Percentiles rank a stretch among this genome's conserved stretches.
Evolutionary conservation across 1,284 basidiomycete species (phyloP).

Genomic region (Pseudozyma hubeiensis): DNA sequence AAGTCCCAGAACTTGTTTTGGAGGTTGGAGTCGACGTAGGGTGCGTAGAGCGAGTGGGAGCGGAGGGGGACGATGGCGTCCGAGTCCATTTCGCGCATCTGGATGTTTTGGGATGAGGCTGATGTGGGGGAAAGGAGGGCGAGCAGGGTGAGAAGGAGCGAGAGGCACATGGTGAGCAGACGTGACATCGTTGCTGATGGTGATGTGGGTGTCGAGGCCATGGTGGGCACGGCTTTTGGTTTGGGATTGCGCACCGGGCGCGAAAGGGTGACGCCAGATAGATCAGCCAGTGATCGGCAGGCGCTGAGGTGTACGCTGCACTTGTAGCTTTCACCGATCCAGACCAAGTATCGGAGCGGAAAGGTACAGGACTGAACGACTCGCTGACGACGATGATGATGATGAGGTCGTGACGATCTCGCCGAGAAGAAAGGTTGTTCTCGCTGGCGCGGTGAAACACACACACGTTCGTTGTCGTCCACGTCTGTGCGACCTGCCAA

Average conservation of each 20-base stretch:
- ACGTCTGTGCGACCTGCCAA: background rate
- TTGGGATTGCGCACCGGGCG: no score
- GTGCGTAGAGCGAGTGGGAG: constrained; percentile 59
- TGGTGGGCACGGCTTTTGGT: no score
- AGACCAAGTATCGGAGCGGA: no score
- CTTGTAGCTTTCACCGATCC: no score
- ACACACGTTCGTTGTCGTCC: background rate
- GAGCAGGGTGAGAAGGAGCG: constrained; percentile 15
- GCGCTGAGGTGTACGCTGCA: no score
- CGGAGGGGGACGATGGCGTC: constrained; percentile 65
- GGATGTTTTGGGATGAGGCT: constrained; percentile 45
- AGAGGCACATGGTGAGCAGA: constrained; percentile 3
- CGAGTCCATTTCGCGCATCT: constrained; percentile 53
- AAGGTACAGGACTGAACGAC: no score
- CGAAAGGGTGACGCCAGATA: no score
- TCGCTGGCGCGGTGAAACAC: background rate
- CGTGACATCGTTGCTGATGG: constrained; percentile 7
- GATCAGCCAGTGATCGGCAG: no score
- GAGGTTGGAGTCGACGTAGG: constrained; percentile 64
- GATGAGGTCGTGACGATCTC: background rate
- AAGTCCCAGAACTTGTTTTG: constrained; percentile 68
- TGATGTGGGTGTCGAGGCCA: background rate
- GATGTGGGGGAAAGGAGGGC: constrained; percentile 1
- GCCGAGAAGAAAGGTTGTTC: background rate
- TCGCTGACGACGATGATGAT: no score